Base-by-base conservation (phyloP, 805 yeast species). In the Lachancea mirantina region DNA sequence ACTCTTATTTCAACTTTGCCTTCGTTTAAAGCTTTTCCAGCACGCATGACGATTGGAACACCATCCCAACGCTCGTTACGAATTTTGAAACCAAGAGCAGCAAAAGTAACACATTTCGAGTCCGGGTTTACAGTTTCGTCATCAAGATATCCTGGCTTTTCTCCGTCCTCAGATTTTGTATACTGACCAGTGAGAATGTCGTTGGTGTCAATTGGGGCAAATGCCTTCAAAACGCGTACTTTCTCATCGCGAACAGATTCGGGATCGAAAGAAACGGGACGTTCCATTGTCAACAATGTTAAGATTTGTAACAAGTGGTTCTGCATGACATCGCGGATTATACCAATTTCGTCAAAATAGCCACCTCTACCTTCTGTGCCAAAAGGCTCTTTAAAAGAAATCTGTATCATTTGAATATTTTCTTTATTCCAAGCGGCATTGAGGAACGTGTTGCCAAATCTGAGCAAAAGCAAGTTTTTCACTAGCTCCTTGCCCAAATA, bases 331-430 rank as follows among this genome's bases (percentile, higher is more conserved):
- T 92, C 98, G 61, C 98, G 77, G 47, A 92, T 83, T 55, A 92
- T 92, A 38, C 98, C 98, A 52, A 88, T 85, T 35, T 71, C 68
- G 62, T 92, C 97, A 54, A 92, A 92, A 67, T 92, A 92, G 23
- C 98, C 98, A 47, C 98, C 98, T 57, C 98, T 77, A 36, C 98
- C 98, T 64, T 92, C 96, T 24, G 98, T 92, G 35, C 98, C 98
- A 50, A 92, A 92, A n/a, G 92, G 84, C 66, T 92, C 98, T 67
- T 92, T 92, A 70, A 92, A 89, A 9, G 89, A 74, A 46, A 92
- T 77, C 67, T 89, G 96, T 41, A 92, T 78, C 23, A 79, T 74
- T 41, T 76, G 70, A 52, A 92, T 76, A 60, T 73, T 80, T 43
- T 82, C 72, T 56, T 70, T 78, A 65, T 82, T 80, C 96, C 96